A percentile compares a stretch with the other conserved stretches of the same genome.
Evolutionary conservation across 306 rosid genomes (phyloP).

Genomic region (Trifolium fragiferum): DNA sequence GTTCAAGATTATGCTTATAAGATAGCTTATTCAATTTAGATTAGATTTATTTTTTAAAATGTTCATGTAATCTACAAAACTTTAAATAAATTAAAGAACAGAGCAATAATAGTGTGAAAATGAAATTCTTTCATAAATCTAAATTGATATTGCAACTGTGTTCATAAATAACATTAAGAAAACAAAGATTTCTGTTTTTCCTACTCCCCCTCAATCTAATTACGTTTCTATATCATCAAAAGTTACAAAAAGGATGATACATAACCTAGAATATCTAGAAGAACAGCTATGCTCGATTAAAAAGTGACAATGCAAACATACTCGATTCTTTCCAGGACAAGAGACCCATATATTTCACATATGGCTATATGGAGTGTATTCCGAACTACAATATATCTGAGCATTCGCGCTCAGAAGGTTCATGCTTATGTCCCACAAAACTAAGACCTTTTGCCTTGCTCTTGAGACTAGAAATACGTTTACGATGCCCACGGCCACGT

Average conservation of each 20-base stretch:
- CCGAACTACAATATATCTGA: conserved; percentile 16
- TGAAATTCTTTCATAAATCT: not conserved
- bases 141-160: not conserved
- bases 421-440: conserved; percentile 39
- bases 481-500: conserved; percentile 80
- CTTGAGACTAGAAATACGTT: conserved; percentile 66
- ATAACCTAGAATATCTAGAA: not conserved
- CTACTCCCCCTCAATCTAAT: not conserved
- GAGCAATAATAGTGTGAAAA: not conserved
- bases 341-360: not conserved
- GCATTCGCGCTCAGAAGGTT: conserved; percentile 23
- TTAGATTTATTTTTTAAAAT: not conserved
- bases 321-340: not conserved
- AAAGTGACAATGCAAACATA: not conserved
- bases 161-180: conserved; percentile 8
- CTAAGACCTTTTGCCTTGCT: conserved; percentile 52
- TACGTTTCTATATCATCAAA: not conserved
- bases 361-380: not conserved
- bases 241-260: not conserved
- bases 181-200: not conserved
- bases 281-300: not conserved
- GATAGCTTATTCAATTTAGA: not conserved
- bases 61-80: not conserved
- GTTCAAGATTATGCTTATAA: no score
- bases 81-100: not conserved